Evolutionary conservation across 257 asterid genomes (phyloP), one percentile per base, ranked within the genome.

Genomic region (Ilex asprella): DNA sequence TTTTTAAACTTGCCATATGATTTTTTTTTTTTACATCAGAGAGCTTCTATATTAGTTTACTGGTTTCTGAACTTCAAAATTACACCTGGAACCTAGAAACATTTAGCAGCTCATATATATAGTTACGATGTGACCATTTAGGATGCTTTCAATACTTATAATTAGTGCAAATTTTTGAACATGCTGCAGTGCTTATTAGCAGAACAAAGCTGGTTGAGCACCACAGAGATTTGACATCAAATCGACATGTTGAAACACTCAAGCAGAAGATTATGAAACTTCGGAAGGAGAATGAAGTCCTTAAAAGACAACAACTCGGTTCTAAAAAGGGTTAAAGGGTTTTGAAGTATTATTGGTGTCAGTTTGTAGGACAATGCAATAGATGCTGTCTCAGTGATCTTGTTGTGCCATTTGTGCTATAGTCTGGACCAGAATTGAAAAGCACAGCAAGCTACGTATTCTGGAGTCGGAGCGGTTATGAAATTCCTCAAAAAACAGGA

Each of bases 261-360:
- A 78, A 78, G 75, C 83, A 78, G 61, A 78, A 71, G 68, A 65
- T 78, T 15, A 78, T 78, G 83, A 74, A 68, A 62, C 70, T 78
- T 27, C 31, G 83, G 57, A 78, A 74, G 70, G 83, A 78, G 62
- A 74, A 78, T 29, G 83, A 78, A 66, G 64, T 68, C 59, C 83
- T 78, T 15, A 71, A 69, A 54, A 62, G 83, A 56, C 60, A 69
- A 51, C 65, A 64, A 7, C 46, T 21, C 30, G 71, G 60, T 41
- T 66, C 49, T 8, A 61, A 44, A 21, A 52, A 13, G 14, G 62
- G 60, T 16, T 55, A 39, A 51, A 44, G 13, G 50, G 50, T 44
- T 8, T 44, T 44, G 50, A 44, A 44, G 27, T 21, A 21, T 21
- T 21, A 21, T 21, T 21, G 27, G 27, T 21, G 27, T 21, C 27